Base-by-base conservation (phyloP, 1,284 basidiomycete species). In the Microbotryomycetes sp. region DNA sequence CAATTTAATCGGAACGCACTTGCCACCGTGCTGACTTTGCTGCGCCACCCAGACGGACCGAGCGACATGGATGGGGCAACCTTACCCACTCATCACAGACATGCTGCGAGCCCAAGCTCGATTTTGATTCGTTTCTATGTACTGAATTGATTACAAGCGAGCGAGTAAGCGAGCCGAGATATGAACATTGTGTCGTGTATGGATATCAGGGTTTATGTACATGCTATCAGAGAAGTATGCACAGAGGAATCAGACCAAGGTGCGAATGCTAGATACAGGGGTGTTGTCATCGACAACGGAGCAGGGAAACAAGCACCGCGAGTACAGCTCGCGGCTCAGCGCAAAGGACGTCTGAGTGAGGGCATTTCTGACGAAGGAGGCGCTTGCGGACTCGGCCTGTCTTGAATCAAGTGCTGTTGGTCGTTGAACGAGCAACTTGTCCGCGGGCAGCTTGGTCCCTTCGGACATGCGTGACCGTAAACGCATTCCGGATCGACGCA, bases 31-130 rank as follows among this genome's bases (percentile, higher is more conserved):
- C 23, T 18, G 9, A 18, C 30, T 55, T 28, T n/a, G 21, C 4
- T 23, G 4, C 11, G 2, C 21, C 5, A 2, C 29, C 0, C 21
- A 63, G 61, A 83, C 84, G 0, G 81, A 83, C 62, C 75, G 81
- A 2, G 80, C 79, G 57, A 80, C 83, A 0, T 88, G 86, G 87
- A 85, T 88, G 73, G 86, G 86, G 5, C 77, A 72, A 50, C 78
- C 79, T 4, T 84, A 81, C 78, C 81, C 83, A 0, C 71, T 88
- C 50, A 70, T 80, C 56, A 71, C 77, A 2, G 79, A 81, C 5
- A 67, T 79, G 54, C 61, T 81, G 62, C 56, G 52, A 53, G 35
- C 35, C 18, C 35, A 18, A 41, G 11, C 35, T 41, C 35, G 35
- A 11, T 41, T 41, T 18, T 41, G 35, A 41, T 41, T 41, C 11